phyloP scores from a whole-genome alignment of 768 basidiomycete genomes.

The Naematelia aurantialba region DNA sequence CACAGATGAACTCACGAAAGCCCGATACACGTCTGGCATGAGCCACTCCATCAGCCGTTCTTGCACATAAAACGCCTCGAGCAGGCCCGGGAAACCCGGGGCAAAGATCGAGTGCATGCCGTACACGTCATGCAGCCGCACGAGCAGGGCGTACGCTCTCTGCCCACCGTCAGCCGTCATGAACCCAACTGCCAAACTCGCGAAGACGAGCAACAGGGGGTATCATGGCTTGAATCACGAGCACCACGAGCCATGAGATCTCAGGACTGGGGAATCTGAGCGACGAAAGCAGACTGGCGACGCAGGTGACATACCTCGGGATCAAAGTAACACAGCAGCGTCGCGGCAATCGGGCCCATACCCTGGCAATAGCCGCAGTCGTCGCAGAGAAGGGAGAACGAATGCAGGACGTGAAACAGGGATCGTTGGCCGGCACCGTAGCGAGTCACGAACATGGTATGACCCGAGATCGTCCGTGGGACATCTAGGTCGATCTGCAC shows the following conservation, averaged over 20 bases:
- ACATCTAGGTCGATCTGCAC: conserved; percentile 98
- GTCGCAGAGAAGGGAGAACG: conserved; percentile 77
- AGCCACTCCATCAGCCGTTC: conserved; percentile 79
- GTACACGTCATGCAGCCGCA: conserved; percentile 85
- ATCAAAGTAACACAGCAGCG: conserved; percentile 86
- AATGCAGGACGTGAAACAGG: conserved; percentile 89
- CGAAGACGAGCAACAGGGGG: too few relatives aligned
- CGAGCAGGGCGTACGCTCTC: conserved; percentile 75
- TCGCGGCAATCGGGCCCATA: conserved; percentile 96
- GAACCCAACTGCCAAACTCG: background rate
- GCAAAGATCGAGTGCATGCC: conserved; percentile 81
- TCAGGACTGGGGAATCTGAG: background rate
- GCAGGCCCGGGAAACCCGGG: conserved; percentile 90
- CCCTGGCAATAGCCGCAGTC: conserved; percentile 96
- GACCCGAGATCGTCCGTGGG: conserved; percentile 89
- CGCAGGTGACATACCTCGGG: conserved; percentile 59
- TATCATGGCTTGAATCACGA: too few relatives aligned
- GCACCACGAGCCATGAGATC: too few relatives aligned
- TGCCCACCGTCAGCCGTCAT: conserved; percentile 16
- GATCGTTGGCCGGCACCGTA: conserved; percentile 95
- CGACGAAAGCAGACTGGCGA: background rate
- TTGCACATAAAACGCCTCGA: conserved; percentile 94
- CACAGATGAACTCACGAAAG: conserved; percentile 67
- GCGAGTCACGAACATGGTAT: conserved; percentile 88
- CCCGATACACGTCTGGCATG: conserved; percentile 83